Evolutionary conservation across 2,329 filamentous ascomycete species (phyloP), one percentile per base, ranked within the genome.

Genomic region (Colletotrichum navitas): DNA sequence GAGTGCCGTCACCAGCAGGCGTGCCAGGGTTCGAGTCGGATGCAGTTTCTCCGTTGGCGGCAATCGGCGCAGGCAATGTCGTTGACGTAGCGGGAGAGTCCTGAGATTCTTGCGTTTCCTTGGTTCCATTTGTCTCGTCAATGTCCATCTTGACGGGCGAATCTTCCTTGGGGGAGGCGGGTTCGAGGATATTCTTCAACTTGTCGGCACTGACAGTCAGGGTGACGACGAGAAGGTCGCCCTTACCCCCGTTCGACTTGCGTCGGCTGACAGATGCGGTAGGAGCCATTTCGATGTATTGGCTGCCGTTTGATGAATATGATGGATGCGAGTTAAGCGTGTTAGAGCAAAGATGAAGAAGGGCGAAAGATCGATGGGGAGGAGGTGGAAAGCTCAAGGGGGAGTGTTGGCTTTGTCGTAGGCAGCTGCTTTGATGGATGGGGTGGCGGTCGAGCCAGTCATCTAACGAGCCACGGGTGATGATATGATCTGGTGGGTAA

Each of bases 1-100:
- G 88, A 16, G 89, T 90, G 75, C 85, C 87, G 58, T 83, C 86
- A 51, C 86, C 81, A 29, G 83, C 86, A 18, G 89, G 89, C 21
- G 90, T 92, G 52, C 87, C 86, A 26, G 88, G 85, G 74, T 85
- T 88, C 32, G 90, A 91, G 76, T 90, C 88, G 74, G 87, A 86
- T 68, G 85, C 87, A 79, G 86, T 87, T 73, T 90, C 89, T 67
- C 83, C 85, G 75, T 85, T 87, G 39, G 85, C 84, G 72, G 81
- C 81, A 67, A 81, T 76, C 51, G 82, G 79, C 66, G 80, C 78
- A 62, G 82, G 80, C 68, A 81, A 78, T 55, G 82, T 78, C 12
- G 82, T 80, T 56, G 85, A 82, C 60, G 81, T 78, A 29, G 82
- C 82, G 2, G 86, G 84, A 45, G 88, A 88, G 56, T 81, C 81